Evolutionary conservation across 2,329 filamentous ascomycete species (phyloP).

Genomic region (Claviceps sp.): DNA sequence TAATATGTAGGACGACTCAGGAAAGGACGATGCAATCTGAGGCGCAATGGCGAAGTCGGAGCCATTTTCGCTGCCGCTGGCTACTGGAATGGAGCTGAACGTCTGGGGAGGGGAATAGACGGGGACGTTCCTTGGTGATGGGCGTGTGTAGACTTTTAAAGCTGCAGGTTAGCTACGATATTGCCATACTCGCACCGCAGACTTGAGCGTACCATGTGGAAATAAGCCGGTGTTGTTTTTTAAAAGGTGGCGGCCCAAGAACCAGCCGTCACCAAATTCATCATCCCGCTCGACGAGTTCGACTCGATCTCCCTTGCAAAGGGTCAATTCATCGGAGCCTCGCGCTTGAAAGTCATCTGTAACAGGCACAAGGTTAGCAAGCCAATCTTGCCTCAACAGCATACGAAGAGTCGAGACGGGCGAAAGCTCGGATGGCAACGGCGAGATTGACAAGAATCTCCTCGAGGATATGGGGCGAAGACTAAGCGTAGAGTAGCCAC

Average conservation of each 20-base stretch:
- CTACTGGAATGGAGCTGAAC: constrained; percentile 18
- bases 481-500: constrained; percentile 21
- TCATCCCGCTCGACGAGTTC: constrained; percentile 76
- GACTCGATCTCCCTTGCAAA: constrained; percentile 73
- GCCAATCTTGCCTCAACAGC: not conserved
- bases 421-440: not conserved
- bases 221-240: constrained; percentile 69
- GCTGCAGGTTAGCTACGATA: constrained; percentile 13
- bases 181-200: constrained; percentile 6
- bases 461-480: constrained; percentile 1
- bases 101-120: constrained; percentile 19
- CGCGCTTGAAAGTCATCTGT: constrained; percentile 84
- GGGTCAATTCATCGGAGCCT: constrained; percentile 82
- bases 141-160: constrained; percentile 45
- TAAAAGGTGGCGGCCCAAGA: constrained; percentile 58
- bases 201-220: constrained; percentile 51
- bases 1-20: constrained; percentile 15
- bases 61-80: constrained; percentile 13
- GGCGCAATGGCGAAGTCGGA: constrained; percentile 10
- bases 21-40: constrained; percentile 17
- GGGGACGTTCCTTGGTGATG: constrained; percentile 34
- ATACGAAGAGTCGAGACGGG: not conserved
- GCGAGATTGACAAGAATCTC: not conserved
- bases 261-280: constrained; percentile 83
- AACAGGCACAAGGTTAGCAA: constrained; percentile 4